Conservation (phyloP, 1,284 basidiomycete genomes). For the Inonotus obliquus region DNA sequence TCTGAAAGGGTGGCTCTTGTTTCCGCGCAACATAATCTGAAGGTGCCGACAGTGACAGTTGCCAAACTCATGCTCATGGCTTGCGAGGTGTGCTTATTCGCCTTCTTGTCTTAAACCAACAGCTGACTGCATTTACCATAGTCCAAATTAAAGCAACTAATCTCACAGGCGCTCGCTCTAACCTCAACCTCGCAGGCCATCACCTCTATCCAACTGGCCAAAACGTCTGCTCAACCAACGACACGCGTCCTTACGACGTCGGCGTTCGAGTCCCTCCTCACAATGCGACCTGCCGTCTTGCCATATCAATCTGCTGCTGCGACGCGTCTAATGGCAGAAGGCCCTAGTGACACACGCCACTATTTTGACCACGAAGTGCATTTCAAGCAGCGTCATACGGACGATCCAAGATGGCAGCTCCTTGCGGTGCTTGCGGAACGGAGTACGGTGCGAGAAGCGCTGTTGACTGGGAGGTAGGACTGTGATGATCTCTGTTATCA, state of each 20-base stretch:
- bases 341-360: slow-evolving; percentile 51
- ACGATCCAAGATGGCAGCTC: slow-evolving; percentile 69
- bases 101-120: not conserved
- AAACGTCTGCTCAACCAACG: slow-evolving; percentile 38
- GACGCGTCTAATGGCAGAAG: slow-evolving; percentile 53
- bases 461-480: slow-evolving; percentile 16
- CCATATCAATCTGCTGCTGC: slow-evolving; percentile 74
- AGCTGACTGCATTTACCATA: slow-evolving; percentile 25
- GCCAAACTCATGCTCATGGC: slow-evolving; percentile 69
- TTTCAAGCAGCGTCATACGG: slow-evolving; percentile 58
- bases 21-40: slow-evolving; percentile 69
- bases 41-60: slow-evolving; percentile 54
- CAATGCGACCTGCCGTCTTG: slow-evolving; percentile 67
- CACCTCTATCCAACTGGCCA: slow-evolving; percentile 68
- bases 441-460: slow-evolving; percentile 63
- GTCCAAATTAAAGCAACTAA: slow-evolving; percentile 79
- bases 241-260: slow-evolving; percentile 53
- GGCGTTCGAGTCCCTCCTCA: slow-evolving; percentile 73
- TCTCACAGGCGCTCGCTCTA: slow-evolving; percentile 70
- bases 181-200: slow-evolving; percentile 72
- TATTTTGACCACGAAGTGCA: slow-evolving; percentile 43
- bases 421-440: slow-evolving; percentile 68
- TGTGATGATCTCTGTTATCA: not conserved
- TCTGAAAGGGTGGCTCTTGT: slow-evolving; percentile 75
- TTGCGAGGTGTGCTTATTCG: slow-evolving; percentile 51